Evolutionary conservation across 2,329 filamentous ascomycete species (phyloP).

Genomic region (Fusarium sp.): DNA sequence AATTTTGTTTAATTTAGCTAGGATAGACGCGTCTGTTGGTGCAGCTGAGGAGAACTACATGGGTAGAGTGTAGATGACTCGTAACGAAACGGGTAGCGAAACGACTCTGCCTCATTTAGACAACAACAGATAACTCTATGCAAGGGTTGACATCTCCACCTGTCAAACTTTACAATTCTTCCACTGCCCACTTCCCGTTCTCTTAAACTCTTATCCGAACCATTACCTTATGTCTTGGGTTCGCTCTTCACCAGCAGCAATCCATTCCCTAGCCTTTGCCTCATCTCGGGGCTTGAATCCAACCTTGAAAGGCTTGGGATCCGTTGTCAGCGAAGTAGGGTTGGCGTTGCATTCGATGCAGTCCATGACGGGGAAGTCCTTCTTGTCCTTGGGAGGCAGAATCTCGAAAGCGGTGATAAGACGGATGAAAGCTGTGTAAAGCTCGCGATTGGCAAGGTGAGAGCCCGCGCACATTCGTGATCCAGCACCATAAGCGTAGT

Average conservation of each 20-base stretch:
- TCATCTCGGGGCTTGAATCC: slow-evolving; percentile 57
- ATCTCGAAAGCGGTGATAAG: slow-evolving; percentile 70
- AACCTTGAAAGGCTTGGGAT: slow-evolving; percentile 72
- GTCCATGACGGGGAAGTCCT: slow-evolving; percentile 65
- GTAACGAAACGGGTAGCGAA: slow-evolving; percentile 17
- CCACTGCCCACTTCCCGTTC: slow-evolving; percentile 7
- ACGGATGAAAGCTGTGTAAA: slow-evolving; percentile 70
- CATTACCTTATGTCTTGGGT: slow-evolving; percentile 54
- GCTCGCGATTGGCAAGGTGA: slow-evolving; percentile 72
- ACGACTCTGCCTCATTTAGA: slow-evolving; percentile 29
- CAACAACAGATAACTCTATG: neutral
- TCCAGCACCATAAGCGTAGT: slow-evolving; percentile 72
- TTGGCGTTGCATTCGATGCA: slow-evolving; percentile 67
- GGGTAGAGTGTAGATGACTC: slow-evolving; percentile 10
- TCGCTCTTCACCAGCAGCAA: slow-evolving; percentile 62
- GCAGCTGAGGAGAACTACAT: slow-evolving; percentile 1
- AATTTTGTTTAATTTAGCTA: neutral
- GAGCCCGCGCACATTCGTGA: slow-evolving; percentile 73
- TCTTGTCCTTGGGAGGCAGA: slow-evolving; percentile 57
- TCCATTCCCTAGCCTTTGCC: slow-evolving; percentile 62
- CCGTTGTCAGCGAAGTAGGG: slow-evolving; percentile 69
- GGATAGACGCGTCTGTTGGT: neutral
- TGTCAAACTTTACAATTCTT: slow-evolving; percentile 23
- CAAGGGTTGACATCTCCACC: slow-evolving; percentile 5
- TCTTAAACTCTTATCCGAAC: slow-evolving; percentile 11